Evolutionary conservation across 305 asterid species (phyloP).

Genomic region (Solanum hybrid): DNA sequence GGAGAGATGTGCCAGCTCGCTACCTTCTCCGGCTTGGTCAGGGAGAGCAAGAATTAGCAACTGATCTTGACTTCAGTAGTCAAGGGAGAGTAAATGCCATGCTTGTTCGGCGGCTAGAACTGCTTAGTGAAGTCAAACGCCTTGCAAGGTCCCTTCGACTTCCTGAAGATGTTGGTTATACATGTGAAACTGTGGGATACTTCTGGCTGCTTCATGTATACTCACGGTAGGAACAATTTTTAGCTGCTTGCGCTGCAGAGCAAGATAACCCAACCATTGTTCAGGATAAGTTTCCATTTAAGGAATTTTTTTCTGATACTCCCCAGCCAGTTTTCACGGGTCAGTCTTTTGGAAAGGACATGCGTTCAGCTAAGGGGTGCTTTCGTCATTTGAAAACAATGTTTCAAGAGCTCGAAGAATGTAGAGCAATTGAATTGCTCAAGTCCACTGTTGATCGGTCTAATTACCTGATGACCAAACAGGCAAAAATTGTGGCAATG

Average conservation of each 20-base stretch:
- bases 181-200: constrained; percentile 96
- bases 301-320: constrained; percentile 74
- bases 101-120: constrained; percentile 86
- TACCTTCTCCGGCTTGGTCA: constrained; percentile 97
- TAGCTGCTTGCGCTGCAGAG: constrained; percentile 64
- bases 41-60: constrained; percentile 96
- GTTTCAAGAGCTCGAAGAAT: constrained; percentile 98
- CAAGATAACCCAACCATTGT: constrained; percentile 58
- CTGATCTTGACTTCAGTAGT: constrained; percentile 95
- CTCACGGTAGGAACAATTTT: constrained; percentile 89
- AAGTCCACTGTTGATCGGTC: constrained; percentile 91
- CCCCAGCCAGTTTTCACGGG: constrained; percentile 69
- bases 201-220: constrained; percentile 95
- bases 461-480: constrained; percentile 89
- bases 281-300: constrained; percentile 79
- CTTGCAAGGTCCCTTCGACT: constrained; percentile 83
- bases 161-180: constrained; percentile 94
- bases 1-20: constrained; percentile 99
- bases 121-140: constrained; percentile 86
- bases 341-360: constrained; percentile 58
- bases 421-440: constrained; percentile 94
- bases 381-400: constrained; percentile 80
- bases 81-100: constrained; percentile 99
- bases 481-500: constrained; percentile 98
- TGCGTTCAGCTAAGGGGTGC: constrained; percentile 59